A percentile compares a stretch with the other conserved stretches of the same genome.
These are phyloP conservation scores for Magnolia changhungtana DNA, from an alignment of 164 flowering plant genomes.

Conservation along the genomic window DNA sequence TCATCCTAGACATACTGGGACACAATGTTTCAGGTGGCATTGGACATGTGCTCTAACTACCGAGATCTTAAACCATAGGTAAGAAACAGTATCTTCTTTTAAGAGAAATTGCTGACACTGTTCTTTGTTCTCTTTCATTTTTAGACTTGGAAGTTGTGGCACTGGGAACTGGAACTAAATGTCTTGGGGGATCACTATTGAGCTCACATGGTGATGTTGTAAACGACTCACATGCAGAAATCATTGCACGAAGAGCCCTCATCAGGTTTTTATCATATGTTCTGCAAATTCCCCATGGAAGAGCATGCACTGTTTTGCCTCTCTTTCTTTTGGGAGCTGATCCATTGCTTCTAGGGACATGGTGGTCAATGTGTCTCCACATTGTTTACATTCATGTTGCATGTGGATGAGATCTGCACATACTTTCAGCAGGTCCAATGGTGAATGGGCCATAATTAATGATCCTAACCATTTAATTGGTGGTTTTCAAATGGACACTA, in stretches of 20 bases:
- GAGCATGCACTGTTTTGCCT: not conserved
- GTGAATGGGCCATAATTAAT: too few relatives aligned
- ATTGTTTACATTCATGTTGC: not conserved
- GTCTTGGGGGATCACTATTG: slow-evolving; percentile 63
- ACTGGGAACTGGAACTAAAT: slow-evolving; percentile 90
- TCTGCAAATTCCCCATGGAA: not conserved
- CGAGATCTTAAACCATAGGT: too few relatives aligned
- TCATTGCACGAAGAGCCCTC: slow-evolving; percentile 78
- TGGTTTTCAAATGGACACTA: too few relatives aligned
- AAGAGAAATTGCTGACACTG: not conserved
- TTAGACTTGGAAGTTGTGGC: slow-evolving; percentile 77
- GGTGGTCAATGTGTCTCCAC: too few relatives aligned
- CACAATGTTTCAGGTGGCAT: too few relatives aligned
- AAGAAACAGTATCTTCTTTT: too few relatives aligned
- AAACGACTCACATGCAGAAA: slow-evolving; percentile 93
- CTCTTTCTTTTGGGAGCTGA: not conserved
- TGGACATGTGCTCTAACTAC: too few relatives aligned
- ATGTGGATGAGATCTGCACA: not conserved
- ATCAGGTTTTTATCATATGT: slow-evolving; percentile 46
- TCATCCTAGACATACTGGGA: too few relatives aligned
- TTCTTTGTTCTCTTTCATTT: slow-evolving; percentile 4
- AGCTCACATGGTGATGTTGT: slow-evolving; percentile 75
- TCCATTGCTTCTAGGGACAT: not conserved
- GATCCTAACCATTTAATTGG: too few relatives aligned
- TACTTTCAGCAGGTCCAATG: not conserved